Conservation (phyloP, 2,329 filamentous ascomycete species). For the Torrubiella hemipterigena region DNA sequence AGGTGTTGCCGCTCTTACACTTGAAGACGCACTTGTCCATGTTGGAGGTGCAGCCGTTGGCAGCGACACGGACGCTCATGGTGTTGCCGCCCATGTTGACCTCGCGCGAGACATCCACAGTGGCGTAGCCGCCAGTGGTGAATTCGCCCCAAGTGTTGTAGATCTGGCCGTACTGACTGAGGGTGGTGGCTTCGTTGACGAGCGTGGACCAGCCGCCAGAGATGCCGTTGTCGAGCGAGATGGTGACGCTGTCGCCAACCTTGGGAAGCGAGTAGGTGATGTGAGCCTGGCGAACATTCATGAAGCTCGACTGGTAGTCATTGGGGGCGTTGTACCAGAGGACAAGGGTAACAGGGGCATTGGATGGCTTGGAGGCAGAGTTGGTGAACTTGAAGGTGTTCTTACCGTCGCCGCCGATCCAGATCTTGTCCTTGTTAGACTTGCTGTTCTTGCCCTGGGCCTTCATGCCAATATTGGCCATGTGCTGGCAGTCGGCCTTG, state of each 20-base stretch:
- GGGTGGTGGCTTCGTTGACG: conserved; percentile 14
- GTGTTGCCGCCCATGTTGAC: conserved; percentile 29
- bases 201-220: conserved; percentile 27
- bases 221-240: conserved; percentile 23
- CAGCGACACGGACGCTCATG: conserved; percentile 20
- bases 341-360: conserved; percentile 13
- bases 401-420: conserved; percentile 16
- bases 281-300: conserved; percentile 15
- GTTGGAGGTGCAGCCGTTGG: conserved; percentile 25
- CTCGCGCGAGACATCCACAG: conserved; percentile 28
- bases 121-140: conserved; percentile 23
- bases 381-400: conserved; percentile 18
- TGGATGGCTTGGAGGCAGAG: conserved; percentile 7
- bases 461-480: conserved; percentile 14
- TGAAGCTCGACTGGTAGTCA: conserved; percentile 14
- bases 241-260: conserved; percentile 17
- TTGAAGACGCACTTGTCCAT: conserved; percentile 29
- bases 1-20: conserved; percentile 22
- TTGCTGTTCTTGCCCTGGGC: conserved; percentile 13
- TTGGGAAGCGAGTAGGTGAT: conserved; percentile 25
- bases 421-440: conserved; percentile 13
- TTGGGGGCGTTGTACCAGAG: conserved; percentile 12
- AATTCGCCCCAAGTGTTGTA: conserved; percentile 31
- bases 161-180: conserved; percentile 24
- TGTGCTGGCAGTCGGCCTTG: conserved; percentile 14